A percentile compares a stretch with the other conserved stretches of the same genome.
These are phyloP conservation scores for Pseudopyrenochaeta lycopersici DNA, from an alignment of 2,329 filamentous ascomycete species.

Conservation along the genomic window DNA sequence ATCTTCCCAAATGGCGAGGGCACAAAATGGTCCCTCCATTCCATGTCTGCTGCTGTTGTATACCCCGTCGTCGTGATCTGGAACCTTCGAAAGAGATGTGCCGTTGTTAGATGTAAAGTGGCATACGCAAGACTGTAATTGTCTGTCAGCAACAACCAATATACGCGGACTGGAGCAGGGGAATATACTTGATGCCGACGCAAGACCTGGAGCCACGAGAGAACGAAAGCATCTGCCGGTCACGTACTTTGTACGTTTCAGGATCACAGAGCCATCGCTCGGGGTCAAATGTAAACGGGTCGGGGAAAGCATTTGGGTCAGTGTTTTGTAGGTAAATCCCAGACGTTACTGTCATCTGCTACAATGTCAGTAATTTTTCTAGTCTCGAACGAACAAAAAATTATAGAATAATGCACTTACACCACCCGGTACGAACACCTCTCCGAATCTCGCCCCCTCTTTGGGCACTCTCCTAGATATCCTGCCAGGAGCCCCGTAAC, in stretches of 20 bases:
- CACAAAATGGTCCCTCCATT: conserved; percentile 24
- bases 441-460: conserved; percentile 14
- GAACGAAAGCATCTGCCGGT: conserved; percentile 20
- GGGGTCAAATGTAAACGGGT: conserved; percentile 19
- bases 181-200: conserved; percentile 20
- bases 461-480: conserved; percentile 11
- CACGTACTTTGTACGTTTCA: conserved; percentile 15
- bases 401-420: conserved; percentile 7
- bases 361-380: neutral
- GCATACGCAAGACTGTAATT: conserved; percentile 13
- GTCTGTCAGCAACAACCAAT: neutral
- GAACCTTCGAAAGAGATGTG: conserved; percentile 20
- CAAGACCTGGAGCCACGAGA: conserved; percentile 14
- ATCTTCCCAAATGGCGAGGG: conserved; percentile 12
- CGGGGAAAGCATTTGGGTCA: conserved; percentile 14
- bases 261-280: conserved; percentile 20
- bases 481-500: conserved; percentile 18
- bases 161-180: too few species aligned
- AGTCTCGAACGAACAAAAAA: neutral
- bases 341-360: conserved; percentile 8
- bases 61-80: conserved; percentile 18
- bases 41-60: conserved; percentile 22
- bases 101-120: conserved; percentile 18
- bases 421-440: conserved; percentile 11
- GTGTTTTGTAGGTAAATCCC: conserved; percentile 22